Percentiles rank a stretch among this genome's conserved stretches.
phyloP scores from a whole-genome alignment of 1,284 basidiomycete genomes.

The Porogramme epimiltina region DNA sequence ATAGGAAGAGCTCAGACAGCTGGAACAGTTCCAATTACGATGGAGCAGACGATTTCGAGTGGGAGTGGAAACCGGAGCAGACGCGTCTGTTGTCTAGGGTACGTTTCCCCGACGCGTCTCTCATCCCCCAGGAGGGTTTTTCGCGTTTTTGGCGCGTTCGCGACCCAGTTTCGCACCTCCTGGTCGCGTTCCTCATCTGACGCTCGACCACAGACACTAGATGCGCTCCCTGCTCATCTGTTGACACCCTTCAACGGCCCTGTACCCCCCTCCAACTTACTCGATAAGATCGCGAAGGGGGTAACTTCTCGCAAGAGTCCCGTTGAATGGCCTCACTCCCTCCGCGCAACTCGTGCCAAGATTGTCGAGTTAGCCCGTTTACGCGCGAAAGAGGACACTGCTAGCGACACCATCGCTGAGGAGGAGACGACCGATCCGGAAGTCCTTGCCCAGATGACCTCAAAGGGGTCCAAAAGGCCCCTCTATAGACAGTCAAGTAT shows the following conservation, averaged over 20 bases:
- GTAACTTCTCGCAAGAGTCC: conserved; percentile 71
- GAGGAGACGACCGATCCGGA: conserved; percentile 37
- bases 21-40: conserved; percentile 79
- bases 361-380: conserved; percentile 71
- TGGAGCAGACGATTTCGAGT: conserved; percentile 57
- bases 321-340: conserved; percentile 76
- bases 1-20: conserved; percentile 76
- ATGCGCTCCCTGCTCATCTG: conserved; percentile 78
- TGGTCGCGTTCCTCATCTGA: conserved; percentile 7
- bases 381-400: conserved; percentile 56
- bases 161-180: conserved; percentile 4
- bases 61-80: conserved; percentile 76
- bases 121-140: not conserved
- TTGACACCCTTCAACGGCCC: conserved; percentile 80
- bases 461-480: conserved; percentile 50
- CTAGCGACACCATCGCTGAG: conserved; percentile 39
- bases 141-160: conserved; percentile 1
- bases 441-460: conserved; percentile 44
- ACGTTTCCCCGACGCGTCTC: conserved; percentile 30
- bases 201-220: conserved; percentile 59
- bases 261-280: conserved; percentile 77
- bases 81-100: conserved; percentile 66
- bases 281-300: conserved; percentile 80
- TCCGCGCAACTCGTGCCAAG: conserved; percentile 77
- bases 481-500: conserved; percentile 81